phyloP scores from a whole-genome alignment of 805 yeast species.

The Spathaspora arborariae region DNA sequence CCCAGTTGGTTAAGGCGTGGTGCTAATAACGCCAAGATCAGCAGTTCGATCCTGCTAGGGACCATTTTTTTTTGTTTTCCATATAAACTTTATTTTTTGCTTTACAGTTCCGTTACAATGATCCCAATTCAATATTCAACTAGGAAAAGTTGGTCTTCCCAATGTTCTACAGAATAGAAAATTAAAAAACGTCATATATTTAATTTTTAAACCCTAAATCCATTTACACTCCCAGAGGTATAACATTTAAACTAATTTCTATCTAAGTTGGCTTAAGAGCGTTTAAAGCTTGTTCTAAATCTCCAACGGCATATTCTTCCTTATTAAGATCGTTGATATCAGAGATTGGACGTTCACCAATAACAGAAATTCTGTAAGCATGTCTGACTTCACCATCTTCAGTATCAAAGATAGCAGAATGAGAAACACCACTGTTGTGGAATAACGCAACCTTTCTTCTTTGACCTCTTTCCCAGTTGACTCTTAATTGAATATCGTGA shows the following conservation, averaged over 20 bases:
- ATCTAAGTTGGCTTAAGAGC: slow-evolving; percentile 10
- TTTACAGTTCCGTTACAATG: no score
- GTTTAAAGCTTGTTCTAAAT: slow-evolving; percentile 26
- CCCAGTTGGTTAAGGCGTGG: slow-evolving; percentile 55
- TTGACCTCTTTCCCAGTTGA: slow-evolving; percentile 56
- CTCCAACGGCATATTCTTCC: slow-evolving; percentile 32
- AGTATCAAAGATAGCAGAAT: slow-evolving; percentile 72
- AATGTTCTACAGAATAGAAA: no score
- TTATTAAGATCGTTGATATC: slow-evolving; percentile 36
- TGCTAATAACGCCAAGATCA: slow-evolving; percentile 59
- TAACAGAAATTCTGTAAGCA: slow-evolving; percentile 69
- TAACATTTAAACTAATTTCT: no score
- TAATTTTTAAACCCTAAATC: no score
- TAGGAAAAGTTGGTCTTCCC: no score
- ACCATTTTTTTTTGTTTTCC: slow-evolving; percentile 35
- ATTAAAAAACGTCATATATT: no score
- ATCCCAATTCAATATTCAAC: no score
- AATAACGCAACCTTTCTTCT: slow-evolving; percentile 62
- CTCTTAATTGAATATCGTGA: slow-evolving; percentile 65
- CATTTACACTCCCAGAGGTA: no score
- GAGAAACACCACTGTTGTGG: slow-evolving; percentile 74
- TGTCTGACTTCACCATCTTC: slow-evolving; percentile 64
- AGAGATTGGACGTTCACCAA: slow-evolving; percentile 67
- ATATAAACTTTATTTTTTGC: background rate
- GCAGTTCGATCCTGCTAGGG: slow-evolving; percentile 85